phyloP scores from a whole-genome alignment of 2,329 filamentous ascomycete species.

The Cladorrhinum sp. region DNA sequence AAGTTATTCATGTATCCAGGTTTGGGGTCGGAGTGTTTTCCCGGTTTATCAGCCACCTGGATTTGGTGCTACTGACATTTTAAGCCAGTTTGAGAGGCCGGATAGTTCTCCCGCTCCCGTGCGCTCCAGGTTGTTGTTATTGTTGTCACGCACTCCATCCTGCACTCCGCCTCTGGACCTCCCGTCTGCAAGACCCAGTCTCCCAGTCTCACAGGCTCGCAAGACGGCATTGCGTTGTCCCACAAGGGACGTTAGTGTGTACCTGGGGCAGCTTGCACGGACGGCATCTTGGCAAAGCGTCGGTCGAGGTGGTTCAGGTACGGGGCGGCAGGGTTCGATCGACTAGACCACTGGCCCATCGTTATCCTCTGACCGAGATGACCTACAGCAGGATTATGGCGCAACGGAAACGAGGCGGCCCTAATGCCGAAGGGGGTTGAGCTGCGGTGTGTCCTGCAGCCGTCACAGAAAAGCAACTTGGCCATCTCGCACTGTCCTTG shows the following conservation, averaged over 20 bases:
- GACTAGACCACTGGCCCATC: conserved; percentile 3
- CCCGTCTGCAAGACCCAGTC: not conserved
- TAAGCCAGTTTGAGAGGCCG: too few species aligned
- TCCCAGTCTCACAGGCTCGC: not conserved
- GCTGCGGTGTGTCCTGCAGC: not conserved
- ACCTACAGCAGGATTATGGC: conserved; percentile 3
- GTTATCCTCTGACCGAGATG: conserved; percentile 11
- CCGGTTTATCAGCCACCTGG: not conserved
- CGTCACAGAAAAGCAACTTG: not conserved
- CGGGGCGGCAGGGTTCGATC: conserved; percentile 7
- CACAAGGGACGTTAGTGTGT: not conserved
- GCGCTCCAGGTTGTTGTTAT: not conserved
- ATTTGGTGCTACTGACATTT: too few species aligned
- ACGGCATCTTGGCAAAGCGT: not conserved
- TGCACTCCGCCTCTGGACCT: not conserved
- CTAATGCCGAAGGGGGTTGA: conserved; percentile 12
- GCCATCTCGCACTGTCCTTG: not conserved
- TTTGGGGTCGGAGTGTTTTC: not conserved
- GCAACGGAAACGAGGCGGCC: not conserved
- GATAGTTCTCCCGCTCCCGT: too few species aligned
- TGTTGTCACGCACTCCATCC: too few species aligned
- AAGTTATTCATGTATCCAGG: not conserved
- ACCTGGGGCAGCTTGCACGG: not conserved
- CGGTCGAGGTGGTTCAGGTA: not conserved
- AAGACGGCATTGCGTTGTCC: not conserved